Base-by-base conservation (phyloP, 2,329 filamentous ascomycete genomes). In the Apiospora marii region DNA sequence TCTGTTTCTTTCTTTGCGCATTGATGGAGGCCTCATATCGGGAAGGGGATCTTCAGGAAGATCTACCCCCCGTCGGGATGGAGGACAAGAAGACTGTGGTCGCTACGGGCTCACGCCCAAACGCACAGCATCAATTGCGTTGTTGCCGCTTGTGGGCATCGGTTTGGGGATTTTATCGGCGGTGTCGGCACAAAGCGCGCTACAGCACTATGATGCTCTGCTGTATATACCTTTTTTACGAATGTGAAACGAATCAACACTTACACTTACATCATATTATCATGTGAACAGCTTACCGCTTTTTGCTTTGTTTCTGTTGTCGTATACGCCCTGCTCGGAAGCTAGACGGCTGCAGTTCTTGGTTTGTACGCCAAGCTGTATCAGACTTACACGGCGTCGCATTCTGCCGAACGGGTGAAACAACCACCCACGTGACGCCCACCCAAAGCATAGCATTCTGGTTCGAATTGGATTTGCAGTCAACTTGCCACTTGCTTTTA, bases 101-200 rank as follows among this genome's bases (percentile, higher is more conserved):
- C 46, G 30, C n/a, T 53, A 41, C n/a, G 46, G 37, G 68, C 48
- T 41, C 37, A 70, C 37, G 68, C 48, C 68, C 46, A n/a, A 44
- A 70, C 68, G 30, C n/a, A 51, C 68, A 70, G 68, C 37, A 44
- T 70, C 68, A 24, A 70, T 68, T n/a, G 67, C 67, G 44, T 68
- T 30, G 67, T 68, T 68, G 43, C 67, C 67, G 67, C 43, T 69
- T 34, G 67, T 49, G 44, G 67, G 34, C 44, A 69, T 49, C 67
- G 48, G 44, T 69, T 49, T 69, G 34, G 67, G 27, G 67, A 69
- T 37, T 27, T 46, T 37, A 48, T 68, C 34, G 67, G 44, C 67
- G 67, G 48, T 69, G 67, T 69, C 44, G 67, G 44, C 27, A 46
- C 34, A 49, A 30, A 30, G 67, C 67, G 44, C 44, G 48, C 27